Percentiles rank a stretch among this genome's conserved stretches.
Conservation (phyloP, 2,329 filamentous ascomycete species). For the Blastomyces percursus region DNA sequence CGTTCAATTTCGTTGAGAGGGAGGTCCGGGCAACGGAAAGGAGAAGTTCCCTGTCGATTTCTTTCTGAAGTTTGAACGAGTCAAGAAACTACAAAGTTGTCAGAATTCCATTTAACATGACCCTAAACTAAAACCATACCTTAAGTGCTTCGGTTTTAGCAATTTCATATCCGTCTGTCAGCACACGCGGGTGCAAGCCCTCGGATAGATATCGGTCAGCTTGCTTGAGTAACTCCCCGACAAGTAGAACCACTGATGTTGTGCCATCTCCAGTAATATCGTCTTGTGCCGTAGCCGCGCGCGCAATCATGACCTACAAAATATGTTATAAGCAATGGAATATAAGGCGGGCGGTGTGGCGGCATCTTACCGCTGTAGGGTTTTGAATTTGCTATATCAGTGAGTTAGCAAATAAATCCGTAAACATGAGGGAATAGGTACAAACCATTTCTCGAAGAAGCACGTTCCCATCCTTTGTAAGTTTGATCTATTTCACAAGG, state of each 20-base stretch:
- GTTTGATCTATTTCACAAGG: conserved; percentile 60
- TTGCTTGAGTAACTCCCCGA: conserved; percentile 96
- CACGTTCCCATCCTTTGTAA: conserved; percentile 98
- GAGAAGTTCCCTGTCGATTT: conserved; percentile 87
- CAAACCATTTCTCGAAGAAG: conserved; percentile 54
- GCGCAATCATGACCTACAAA: conserved; percentile 54
- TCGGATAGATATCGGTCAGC: conserved; percentile 92
- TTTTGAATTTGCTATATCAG: conserved; percentile 74
- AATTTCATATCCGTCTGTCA: conserved; percentile 95
- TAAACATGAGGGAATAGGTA: conserved; percentile 11
- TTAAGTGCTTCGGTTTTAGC: conserved; percentile 88
- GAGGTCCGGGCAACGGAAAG: conserved; percentile 89
- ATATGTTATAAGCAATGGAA: conserved; percentile 10
- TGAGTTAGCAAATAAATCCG: conserved; percentile 21
- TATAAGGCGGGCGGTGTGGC: conserved; percentile 3
- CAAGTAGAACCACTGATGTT: conserved; percentile 87
- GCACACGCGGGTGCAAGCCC: conserved; percentile 90
- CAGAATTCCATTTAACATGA: not conserved
- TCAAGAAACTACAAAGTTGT: conserved; percentile 63
- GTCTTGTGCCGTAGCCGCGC: conserved; percentile 90
- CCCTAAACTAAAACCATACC: conserved; percentile 36
- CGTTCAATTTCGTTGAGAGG: conserved; percentile 88
- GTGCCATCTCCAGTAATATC: conserved; percentile 98
- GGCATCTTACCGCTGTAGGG: conserved; percentile 65
- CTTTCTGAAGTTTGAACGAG: conserved; percentile 74